phyloP scores from a whole-genome alignment of 2,329 filamentous ascomycete species.

The Fusarium sp. region DNA sequence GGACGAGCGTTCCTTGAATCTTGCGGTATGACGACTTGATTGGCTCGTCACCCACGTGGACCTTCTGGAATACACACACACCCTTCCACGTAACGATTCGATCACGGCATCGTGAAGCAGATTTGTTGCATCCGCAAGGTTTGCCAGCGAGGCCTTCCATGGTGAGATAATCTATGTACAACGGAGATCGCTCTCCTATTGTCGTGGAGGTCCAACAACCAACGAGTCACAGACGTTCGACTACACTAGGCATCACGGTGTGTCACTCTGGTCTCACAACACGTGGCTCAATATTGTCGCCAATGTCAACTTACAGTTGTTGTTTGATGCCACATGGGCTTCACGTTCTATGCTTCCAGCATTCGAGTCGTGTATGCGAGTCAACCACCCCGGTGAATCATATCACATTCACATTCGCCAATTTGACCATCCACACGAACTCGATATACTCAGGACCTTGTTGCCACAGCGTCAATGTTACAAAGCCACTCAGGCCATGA shows the following conservation, averaged over 20 bases:
- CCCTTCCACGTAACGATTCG: conserved; percentile 9
- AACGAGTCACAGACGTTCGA: background rate
- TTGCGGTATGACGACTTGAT: background rate
- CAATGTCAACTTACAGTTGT: background rate
- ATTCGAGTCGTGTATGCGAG: background rate
- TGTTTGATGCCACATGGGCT: background rate
- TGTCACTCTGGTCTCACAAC: conserved; percentile 2
- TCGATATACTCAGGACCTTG: conserved; percentile 7
- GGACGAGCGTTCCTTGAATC: conserved; percentile 9
- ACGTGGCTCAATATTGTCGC: background rate
- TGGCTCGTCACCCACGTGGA: conserved; percentile 13
- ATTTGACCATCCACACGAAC: background rate
- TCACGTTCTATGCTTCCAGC: background rate
- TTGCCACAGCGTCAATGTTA: conserved; percentile 10
- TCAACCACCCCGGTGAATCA: background rate
- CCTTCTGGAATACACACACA: conserved; percentile 6
- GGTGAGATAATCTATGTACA: conserved; percentile 13
- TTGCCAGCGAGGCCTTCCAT: conserved; percentile 7
- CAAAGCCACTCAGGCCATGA: conserved; percentile 1
- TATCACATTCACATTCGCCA: background rate
- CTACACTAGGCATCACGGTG: background rate
- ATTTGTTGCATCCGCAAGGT: conserved; percentile 23
- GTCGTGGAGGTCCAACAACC: background rate
- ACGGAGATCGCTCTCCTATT: background rate
- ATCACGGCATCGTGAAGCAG: conserved; percentile 28